Percentiles rank a stretch among this genome's conserved stretches.
Evolutionary conservation across 495 filamentous ascomycete species (phyloP).

Genomic region (Hamigera avellanea): DNA sequence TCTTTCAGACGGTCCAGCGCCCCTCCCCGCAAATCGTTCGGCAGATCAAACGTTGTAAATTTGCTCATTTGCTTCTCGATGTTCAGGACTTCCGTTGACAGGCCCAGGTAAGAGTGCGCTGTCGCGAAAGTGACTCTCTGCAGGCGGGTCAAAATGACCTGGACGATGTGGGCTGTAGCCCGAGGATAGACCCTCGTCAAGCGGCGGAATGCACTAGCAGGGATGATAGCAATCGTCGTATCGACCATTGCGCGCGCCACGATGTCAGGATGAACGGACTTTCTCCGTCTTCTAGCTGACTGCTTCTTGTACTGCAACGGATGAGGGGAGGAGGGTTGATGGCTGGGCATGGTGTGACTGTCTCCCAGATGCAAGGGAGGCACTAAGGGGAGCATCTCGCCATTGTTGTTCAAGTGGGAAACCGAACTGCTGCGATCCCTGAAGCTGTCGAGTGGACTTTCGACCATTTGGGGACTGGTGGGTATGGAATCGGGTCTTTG

Average conservation of each 20-base stretch:
- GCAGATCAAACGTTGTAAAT: conserved; percentile 83
- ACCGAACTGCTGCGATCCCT: conserved; percentile 11
- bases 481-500: conserved; percentile 35
- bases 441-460: conserved; percentile 20
- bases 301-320: conserved; percentile 7
- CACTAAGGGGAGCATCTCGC: conserved; percentile 38
- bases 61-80: conserved; percentile 87
- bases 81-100: conserved; percentile 80
- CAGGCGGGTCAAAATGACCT: conserved; percentile 88
- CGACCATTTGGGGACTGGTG: conserved; percentile 27
- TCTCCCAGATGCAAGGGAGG: conserved; percentile 67
- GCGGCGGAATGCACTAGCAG: conserved; percentile 86
- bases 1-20: conserved; percentile 82
- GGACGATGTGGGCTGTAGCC: conserved; percentile 93
- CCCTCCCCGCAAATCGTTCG: conserved; percentile 78
- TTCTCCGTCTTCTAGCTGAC: conserved; percentile 36
- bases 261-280: conserved; percentile 91
- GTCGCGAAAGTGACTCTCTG: conserved; percentile 92
- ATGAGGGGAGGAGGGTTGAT: conserved; percentile 4
- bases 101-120: conserved; percentile 82
- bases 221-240: conserved; percentile 96
- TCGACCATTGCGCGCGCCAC: conserved; percentile 94
- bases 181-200: conserved; percentile 92
- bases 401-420: conserved; percentile 9
- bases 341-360: conserved; percentile 13